phyloP scores from a whole-genome alignment of 2,329 filamentous ascomycete species.

The Sphaerulina populicola region DNA sequence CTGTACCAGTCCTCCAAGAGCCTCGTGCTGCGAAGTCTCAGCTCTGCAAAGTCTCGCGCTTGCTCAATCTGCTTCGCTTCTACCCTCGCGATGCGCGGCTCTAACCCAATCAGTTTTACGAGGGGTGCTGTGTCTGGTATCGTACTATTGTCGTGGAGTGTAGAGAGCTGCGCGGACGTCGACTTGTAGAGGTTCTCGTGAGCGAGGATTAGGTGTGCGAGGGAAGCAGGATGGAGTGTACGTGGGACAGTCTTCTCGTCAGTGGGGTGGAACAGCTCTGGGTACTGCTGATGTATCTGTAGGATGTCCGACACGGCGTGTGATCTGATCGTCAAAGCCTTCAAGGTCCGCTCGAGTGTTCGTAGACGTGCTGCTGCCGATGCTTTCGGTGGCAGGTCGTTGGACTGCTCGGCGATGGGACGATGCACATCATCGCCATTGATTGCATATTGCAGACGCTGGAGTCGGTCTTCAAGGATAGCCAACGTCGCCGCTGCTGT shows the following conservation, averaged over 20 bases:
- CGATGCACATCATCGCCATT: conserved; percentile 28
- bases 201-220: conserved; percentile 38
- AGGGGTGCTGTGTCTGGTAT: conserved; percentile 38
- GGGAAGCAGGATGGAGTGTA: conserved; percentile 21
- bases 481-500: conserved; percentile 32
- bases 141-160: conserved; percentile 37
- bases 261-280: conserved; percentile 32
- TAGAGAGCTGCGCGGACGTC: conserved; percentile 38
- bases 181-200: conserved; percentile 38
- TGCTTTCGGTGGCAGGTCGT: background rate
- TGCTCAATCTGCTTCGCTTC: conserved; percentile 56
- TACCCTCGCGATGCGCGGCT: conserved; percentile 54
- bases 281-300: conserved; percentile 36
- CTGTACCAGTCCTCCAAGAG: conserved; percentile 59
- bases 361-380: conserved; percentile 24
- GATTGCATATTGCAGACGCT: conserved; percentile 39
- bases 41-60: conserved; percentile 52
- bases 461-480: conserved; percentile 40
- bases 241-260: conserved; percentile 19
- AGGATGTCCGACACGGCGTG: conserved; percentile 35
- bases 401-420: background rate
- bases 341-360: conserved; percentile 26
- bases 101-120: conserved; percentile 50
- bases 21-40: conserved; percentile 55
- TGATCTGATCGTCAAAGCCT: conserved; percentile 36